A percentile compares a stretch with the other conserved stretches of the same genome.
Conservation (phyloP, 441 rosid species). For the Adansonia gregorii region DNA sequence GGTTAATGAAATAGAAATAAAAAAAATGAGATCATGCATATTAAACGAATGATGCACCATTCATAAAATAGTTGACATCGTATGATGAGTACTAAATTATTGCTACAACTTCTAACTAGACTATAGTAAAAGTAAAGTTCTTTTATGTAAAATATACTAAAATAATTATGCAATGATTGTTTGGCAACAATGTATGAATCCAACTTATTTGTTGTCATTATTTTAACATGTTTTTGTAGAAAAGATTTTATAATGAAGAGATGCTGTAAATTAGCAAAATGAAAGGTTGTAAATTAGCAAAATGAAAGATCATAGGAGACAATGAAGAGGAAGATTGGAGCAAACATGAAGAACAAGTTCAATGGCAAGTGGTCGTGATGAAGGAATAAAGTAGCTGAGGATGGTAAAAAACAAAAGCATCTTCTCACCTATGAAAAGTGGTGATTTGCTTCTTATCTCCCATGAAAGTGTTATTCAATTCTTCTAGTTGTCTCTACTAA, state of each 20-base stretch:
- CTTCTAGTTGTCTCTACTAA: too few relatives aligned
- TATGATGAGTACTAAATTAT: slow-evolving; percentile 19
- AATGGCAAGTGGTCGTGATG: neutral
- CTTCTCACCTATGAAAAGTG: too few relatives aligned
- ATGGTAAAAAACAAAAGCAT: too few relatives aligned
- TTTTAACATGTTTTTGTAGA: neutral
- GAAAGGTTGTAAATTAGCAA: neutral
- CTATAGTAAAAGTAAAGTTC: neutral
- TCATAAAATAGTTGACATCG: neutral
- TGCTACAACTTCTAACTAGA: neutral
- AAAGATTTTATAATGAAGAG: too few relatives aligned
- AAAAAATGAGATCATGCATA: neutral
- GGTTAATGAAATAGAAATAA: neutral
- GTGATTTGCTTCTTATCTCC: too few relatives aligned
- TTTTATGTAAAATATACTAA: neutral
- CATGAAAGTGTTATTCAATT: too few relatives aligned
- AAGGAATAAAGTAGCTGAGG: neutral
- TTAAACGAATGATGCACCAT: neutral
- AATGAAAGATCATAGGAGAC: neutral
- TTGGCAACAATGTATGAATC: neutral
- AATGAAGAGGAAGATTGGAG: neutral
- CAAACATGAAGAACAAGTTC: neutral
- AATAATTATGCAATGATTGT: neutral
- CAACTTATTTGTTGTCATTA: neutral
- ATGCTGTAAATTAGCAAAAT: neutral